phyloP scores from a whole-genome alignment of 2,329 filamentous ascomycete genomes.

The Fusarium illudens region DNA sequence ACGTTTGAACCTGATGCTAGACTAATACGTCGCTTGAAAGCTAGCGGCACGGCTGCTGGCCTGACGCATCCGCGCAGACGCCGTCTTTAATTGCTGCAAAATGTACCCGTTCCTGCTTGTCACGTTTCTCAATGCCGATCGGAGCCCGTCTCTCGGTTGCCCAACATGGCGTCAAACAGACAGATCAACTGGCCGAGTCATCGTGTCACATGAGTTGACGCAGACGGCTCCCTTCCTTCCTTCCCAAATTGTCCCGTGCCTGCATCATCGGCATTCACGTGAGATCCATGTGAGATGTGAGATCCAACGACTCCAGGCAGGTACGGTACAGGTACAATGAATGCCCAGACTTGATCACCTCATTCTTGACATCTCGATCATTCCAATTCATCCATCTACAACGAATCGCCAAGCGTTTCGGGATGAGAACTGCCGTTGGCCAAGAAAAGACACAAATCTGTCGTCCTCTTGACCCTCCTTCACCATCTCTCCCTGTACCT shows the following conservation, averaged over 20 bases:
- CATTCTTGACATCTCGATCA: not conserved
- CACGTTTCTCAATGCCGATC: not conserved
- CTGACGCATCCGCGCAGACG: not conserved
- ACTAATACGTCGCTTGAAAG: not conserved
- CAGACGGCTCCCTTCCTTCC: not conserved
- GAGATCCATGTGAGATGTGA: slow-evolving; percentile 1
- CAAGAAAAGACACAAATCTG: not conserved
- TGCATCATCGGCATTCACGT: not conserved
- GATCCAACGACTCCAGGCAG: not conserved
- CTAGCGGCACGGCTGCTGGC: not conserved
- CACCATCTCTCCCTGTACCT: not conserved
- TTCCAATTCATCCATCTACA: not conserved
- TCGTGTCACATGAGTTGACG: slow-evolving; percentile 5
- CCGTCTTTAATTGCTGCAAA: not conserved
- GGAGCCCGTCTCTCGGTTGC: not conserved
- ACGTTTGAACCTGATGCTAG: not conserved
- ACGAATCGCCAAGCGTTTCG: not conserved
- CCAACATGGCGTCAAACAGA: not conserved
- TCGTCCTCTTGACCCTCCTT: not conserved
- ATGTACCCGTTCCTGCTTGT: not conserved
- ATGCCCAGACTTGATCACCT: not conserved
- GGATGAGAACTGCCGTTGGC: slow-evolving; percentile 1
- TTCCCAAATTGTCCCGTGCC: slow-evolving; percentile 1
- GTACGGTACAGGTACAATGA: not conserved
- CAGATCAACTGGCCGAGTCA: not conserved